Evolutionary conservation across 78 protist genomes (phyloP), one percentile per base, ranked within the genome.

Genomic region (Planoprotostelium fungivorum): DNA sequence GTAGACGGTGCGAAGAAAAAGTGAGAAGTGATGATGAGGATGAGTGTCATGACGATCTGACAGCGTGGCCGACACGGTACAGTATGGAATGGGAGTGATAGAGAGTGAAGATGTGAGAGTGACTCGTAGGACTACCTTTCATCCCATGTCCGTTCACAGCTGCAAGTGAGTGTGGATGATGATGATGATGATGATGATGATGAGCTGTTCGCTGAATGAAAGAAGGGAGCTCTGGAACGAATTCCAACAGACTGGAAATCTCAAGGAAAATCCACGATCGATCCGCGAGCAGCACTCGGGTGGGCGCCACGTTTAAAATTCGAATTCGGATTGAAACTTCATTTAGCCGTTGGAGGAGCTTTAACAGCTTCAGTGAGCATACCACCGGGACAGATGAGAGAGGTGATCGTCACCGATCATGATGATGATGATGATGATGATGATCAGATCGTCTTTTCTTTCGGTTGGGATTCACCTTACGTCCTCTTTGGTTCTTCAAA

Each of bases 381-480:
- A 0, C 34, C 83, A 5, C 92, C 93, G 36, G 93, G 93, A 25
- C 0, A 38, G 10, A 28, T 86, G 5, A 84, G 36, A 37, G 84
- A 91, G 73, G 73, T 51, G 16, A n/a, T n/a, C 73, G 16, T 51
- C 73, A 25, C 5, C 73, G 16, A 51, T 51, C 73, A 51, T 25
- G 16, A 25, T 51, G 16, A 25, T 25, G 16, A 51, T 51, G 31
- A 51, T 51, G 16, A 51, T n/a, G 16, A 51, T 51, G 16, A 51
- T 51, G 5, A n/a, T 51, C 73, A 51, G 25, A 38, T 93, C 9
- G 95, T 86, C 9, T 93, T 93, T 63, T 0, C 85, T 9, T 85
- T 93, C 1, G 90, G 91, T 1, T 93, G 95, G 95, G 94, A 93
- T 38, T 1, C 84, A 28, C 95, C 95, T 31, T 51, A 87, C 35